phyloP scores from a whole-genome alignment of 2,329 filamentous ascomycete genomes.

The Ascosphaera apis region DNA sequence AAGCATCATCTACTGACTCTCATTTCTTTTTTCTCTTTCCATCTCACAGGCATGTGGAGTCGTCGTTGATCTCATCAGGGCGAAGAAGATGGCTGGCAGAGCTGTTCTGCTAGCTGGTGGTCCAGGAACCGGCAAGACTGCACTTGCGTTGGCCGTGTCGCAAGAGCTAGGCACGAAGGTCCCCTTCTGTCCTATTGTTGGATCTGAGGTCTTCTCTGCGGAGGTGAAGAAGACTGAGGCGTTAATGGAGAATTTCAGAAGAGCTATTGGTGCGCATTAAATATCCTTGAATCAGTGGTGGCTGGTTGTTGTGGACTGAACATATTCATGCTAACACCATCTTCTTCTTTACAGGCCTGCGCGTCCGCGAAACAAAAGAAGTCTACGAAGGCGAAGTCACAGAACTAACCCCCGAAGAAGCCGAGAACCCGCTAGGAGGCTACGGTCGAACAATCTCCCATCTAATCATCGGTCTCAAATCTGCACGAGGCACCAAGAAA shows the following conservation, averaged over 20 bases:
- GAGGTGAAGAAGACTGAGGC: constrained; percentile 99
- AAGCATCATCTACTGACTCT: too few relatives aligned
- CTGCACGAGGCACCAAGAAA: constrained; percentile 93
- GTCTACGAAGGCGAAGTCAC: constrained; percentile 98
- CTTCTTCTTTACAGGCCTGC: constrained; percentile 32
- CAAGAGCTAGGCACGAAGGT: constrained; percentile 97
- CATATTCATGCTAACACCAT: background rate
- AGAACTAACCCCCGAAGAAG: constrained; percentile 90
- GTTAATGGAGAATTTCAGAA: constrained; percentile 95
- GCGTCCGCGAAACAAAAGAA: constrained; percentile 96
- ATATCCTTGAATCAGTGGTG: background rate
- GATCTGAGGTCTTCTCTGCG: constrained; percentile 90
- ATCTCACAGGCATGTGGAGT: constrained; percentile 63
- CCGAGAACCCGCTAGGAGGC: constrained; percentile 87
- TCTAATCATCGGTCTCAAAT: constrained; percentile 81
- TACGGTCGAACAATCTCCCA: constrained; percentile 97
- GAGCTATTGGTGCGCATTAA: constrained; percentile 75
- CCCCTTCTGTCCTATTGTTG: constrained; percentile 93
- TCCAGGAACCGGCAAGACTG: constrained; percentile 91
- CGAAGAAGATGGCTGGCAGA: constrained; percentile 92
- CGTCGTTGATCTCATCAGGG: constrained; percentile 82
- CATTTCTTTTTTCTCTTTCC: too few relatives aligned
- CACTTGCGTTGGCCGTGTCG: constrained; percentile 79
- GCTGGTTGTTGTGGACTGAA: background rate
- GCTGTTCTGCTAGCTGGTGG: constrained; percentile 85